phyloP scores from a whole-genome alignment of 805 yeast genomes.

The Hanseniaspora singularis region DNA sequence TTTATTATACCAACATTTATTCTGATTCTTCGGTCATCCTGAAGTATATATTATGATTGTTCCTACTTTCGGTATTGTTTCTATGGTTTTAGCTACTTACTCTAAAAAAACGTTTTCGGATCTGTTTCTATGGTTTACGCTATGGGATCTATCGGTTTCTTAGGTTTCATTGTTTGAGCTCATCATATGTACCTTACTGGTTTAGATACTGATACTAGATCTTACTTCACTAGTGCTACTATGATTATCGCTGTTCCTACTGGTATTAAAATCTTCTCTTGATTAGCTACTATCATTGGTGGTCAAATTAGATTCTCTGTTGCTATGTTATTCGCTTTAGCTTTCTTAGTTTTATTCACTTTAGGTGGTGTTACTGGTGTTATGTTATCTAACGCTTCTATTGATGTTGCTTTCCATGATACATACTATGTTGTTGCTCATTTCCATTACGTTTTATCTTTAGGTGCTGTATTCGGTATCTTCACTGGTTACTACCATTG shows the following conservation, averaged over 20 bases:
- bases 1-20: slow-evolving; percentile 16
- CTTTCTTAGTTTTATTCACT: slow-evolving; percentile 21
- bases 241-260: slow-evolving; percentile 18
- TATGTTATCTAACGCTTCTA: slow-evolving; percentile 18
- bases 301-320: slow-evolving; percentile 17
- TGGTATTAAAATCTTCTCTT: slow-evolving; percentile 16
- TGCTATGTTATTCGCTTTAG: slow-evolving; percentile 18
- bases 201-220: slow-evolving; percentile 23
- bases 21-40: slow-evolving; percentile 17
- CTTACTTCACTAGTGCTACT: slow-evolving; percentile 21
- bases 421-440: slow-evolving; percentile 15
- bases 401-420: slow-evolving; percentile 20
- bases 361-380: slow-evolving; percentile 21
- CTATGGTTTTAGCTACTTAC: slow-evolving; percentile 16
- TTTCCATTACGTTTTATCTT: slow-evolving; percentile 19
- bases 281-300: slow-evolving; percentile 18
- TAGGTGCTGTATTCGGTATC: slow-evolving; percentile 18
- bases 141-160: slow-evolving; percentile 20
- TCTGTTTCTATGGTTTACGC: slow-evolving; percentile 20
- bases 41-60: slow-evolving; percentile 18
- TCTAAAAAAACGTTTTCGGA: slow-evolving; percentile 19
- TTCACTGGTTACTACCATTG: slow-evolving; percentile 18
- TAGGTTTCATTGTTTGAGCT: slow-evolving; percentile 21
- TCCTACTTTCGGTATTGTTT: slow-evolving; percentile 20
- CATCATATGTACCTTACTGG: slow-evolving; percentile 26